Evolutionary conservation across 805 yeast genomes (phyloP).

Genomic region (Kodamaea lidongshanica): DNA sequence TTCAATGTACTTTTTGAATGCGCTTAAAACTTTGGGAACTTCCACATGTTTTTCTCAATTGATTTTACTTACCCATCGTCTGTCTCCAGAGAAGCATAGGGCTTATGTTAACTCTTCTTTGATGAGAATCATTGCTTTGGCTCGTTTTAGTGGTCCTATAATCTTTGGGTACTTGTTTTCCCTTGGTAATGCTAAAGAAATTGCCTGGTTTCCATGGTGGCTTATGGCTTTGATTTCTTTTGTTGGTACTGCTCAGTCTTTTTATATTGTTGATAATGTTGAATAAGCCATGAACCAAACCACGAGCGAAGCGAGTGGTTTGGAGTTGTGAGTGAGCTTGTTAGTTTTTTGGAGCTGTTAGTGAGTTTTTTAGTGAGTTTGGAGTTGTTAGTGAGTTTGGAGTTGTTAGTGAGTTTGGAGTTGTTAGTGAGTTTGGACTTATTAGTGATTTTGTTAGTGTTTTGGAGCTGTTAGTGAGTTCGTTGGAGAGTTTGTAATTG

Average conservation of each 20-base stretch:
- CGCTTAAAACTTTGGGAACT: conserved; percentile 26
- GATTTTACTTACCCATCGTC: conserved; percentile 29
- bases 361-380: too few species aligned
- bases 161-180: conserved; percentile 31
- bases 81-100: conserved; percentile 28
- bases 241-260: conserved; percentile 25
- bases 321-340: too few species aligned
- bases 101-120: conserved; percentile 31
- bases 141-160: conserved; percentile 29
- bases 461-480: too few species aligned
- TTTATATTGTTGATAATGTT: conserved; percentile 22
- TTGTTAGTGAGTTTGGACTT: too few species aligned
- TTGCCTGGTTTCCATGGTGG: conserved; percentile 33
- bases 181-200: conserved; percentile 19
- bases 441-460: too few species aligned
- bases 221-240: conserved; percentile 23
- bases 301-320: too few species aligned
- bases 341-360: too few species aligned
- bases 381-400: too few species aligned
- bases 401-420: too few species aligned
- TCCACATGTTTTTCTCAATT: conserved; percentile 35
- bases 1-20: conserved; percentile 24
- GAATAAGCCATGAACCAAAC: too few species aligned
- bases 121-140: conserved; percentile 29
- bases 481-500: too few species aligned